Evolutionary conservation across 2,329 filamentous ascomycete genomes (phyloP), one percentile per base, ranked within the genome.

Genomic region (Claviceps pusilla): DNA sequence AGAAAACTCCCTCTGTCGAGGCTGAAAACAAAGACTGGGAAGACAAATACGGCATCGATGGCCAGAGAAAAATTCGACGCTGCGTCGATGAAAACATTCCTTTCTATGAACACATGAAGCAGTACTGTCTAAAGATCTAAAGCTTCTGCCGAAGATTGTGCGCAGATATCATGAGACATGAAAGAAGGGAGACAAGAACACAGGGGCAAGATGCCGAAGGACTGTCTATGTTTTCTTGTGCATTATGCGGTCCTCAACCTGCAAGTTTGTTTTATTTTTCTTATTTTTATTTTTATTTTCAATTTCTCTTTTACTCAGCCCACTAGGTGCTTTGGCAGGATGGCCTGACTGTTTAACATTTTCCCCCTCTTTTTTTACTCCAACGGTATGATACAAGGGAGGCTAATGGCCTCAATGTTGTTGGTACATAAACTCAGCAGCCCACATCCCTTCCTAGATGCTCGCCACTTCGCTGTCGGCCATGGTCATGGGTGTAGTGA

Each of bases 91-190:
- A 78, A 53, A 90, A 89, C 63, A 71, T 87, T 50, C 73, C 76
- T 51, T 77, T 89, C 65, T 93, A 93, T 67, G 85, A 91, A 69
- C 89, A 90, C 65, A 71, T 93, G 68, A 90, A 86, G 77, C 77
- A 80, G 62, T 93, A 88, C 69, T 82, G 82, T 57, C 75, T 89
- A 63, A 78, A 79, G 68, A 72, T 80, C 57, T 80, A 68, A 42
- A n/a, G 31, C 31, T 33, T 33, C 31, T 24, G 31, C 31, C 31
- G 31, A 6, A 6, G 31, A 33, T 33, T 33, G 9, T 33, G 31
- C 31, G 31, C 31, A 33, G 31, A 2, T 24, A 24, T 24, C 24
- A 24, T 33, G 31, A 39, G 37, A 24, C 24, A 24, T 12, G 11
- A 33, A 43, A 11, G n/a, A 39, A 35, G 14, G 41, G n/a, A 12